Base-by-base conservation (phyloP, 495 filamentous ascomycete genomes). In the Opeltia flavorubescens region DNA sequence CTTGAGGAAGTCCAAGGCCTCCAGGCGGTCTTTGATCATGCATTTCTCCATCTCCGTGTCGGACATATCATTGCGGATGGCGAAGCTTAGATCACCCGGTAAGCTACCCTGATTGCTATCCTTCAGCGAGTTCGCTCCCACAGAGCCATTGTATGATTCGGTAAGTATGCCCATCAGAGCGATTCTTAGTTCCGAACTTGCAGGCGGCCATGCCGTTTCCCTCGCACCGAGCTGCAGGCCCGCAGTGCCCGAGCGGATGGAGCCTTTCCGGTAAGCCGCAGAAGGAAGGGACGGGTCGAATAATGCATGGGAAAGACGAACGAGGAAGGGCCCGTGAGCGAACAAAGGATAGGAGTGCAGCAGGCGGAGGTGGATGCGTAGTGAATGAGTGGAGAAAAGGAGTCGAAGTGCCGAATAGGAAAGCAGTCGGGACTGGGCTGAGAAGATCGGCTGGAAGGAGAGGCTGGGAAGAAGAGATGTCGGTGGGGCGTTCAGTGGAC, bases 1-100 rank as follows among this genome's bases (percentile, higher is more conserved):
- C 2, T 82, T 77, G 15, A 98, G 68, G 56, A 98, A 95, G 60
- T 98, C 91, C 15, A 95, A 67, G 0, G 91, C 91, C 61, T 86
- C 80, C 26, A 95, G 73, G 0, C 77, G 77, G 55, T 83, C 72
- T 0, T 86, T 80, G 55, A 95, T 76, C 65, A 86, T 78, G 59
- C 83, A 85, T 51, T 72, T 77, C 29, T 83, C 75, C 18, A 93
- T 77, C 52, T 95, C 88, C 15, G 78, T 75, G 2, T 73, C 67
- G 0, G 79, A 69, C 50, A 95, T 70, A 46, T 87, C 81, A 26
- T n/a, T 25, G n/a, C 89, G 79, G 33, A 96, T 77, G 1, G 82
- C 77, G 57, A 98, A 98, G 60, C 77, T 86, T 1, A 98, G 68
- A 17, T 82, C 80, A 8, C 86, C 87, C 0, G 88, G 86, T 1